Percentiles rank a stretch among this genome's conserved stretches.
Evolutionary conservation across 176 grass and related monocot genomes (phyloP).

Genomic region (Hsuehochloa calcarea): DNA sequence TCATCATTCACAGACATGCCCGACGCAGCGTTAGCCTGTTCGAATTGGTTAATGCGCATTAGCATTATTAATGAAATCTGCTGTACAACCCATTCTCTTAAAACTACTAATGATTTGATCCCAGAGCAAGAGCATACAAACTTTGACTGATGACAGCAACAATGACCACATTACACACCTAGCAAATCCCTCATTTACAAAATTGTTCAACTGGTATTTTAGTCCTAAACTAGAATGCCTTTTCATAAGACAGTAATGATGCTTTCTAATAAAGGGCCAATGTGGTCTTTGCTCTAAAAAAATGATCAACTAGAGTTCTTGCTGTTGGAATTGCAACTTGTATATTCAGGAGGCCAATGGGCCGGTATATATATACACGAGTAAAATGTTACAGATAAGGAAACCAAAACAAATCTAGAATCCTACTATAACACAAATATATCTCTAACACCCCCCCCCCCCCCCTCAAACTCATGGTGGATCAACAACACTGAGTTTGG

Average conservation of each 20-base stretch:
- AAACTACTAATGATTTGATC: not conserved
- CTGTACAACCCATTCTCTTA: not conserved
- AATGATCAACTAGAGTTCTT: not conserved
- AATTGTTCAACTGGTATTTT: not conserved
- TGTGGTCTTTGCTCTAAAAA: not conserved
- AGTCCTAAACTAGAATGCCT: not conserved
- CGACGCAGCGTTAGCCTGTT: not conserved
- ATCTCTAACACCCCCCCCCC: no score
- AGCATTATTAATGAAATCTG: not conserved
- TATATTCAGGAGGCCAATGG: no score
- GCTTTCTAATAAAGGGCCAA: not conserved
- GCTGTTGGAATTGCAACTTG: no score
- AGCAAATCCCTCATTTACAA: not conserved
- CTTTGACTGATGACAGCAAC: no score
- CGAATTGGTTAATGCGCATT: not conserved
- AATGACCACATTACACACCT: not conserved
- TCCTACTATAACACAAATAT: no score
- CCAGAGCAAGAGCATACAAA: not conserved
- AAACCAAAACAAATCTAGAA: no score
- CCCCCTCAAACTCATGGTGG: no score
- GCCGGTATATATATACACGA: no score
- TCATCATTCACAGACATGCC: not conserved
- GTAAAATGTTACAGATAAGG: no score
- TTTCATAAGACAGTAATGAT: not conserved
- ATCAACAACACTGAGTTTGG: no score